Conservation (phyloP, 345 rosid species). For the Moringa oleifera region DNA sequence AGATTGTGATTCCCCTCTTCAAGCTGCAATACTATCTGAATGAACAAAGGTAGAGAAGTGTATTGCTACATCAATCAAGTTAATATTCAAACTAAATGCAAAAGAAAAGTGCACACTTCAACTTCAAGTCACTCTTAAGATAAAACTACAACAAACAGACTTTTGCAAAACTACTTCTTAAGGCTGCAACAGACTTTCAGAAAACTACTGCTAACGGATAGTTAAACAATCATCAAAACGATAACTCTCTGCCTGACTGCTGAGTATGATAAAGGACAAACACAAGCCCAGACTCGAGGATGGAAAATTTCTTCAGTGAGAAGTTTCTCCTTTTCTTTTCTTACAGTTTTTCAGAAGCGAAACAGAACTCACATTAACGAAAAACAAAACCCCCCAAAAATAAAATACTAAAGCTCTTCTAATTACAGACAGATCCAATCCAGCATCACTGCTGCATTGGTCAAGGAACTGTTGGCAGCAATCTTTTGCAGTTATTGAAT, state of each 20-base stretch:
- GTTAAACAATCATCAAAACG: neutral
- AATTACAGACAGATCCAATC: no score
- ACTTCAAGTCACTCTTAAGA: no score
- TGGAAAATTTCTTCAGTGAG: neutral
- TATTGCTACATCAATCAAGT: no score
- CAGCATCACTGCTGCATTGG: no score
- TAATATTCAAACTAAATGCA: no score
- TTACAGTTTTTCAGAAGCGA: neutral
- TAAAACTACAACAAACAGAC: no score
- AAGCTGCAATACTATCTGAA: neutral
- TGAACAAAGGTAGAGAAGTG: neutral
- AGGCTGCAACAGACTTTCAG: no score
- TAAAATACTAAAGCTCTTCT: no score
- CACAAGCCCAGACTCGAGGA: neutral
- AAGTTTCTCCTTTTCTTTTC: neutral
- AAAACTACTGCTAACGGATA: no score
- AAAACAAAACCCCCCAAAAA: neutral
- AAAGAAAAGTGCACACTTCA: no score
- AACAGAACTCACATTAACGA: neutral
- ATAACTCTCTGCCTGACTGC: neutral
- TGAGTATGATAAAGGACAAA: neutral
- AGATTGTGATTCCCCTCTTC: neutral
- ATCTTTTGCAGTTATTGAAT: no score
- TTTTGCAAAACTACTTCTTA: no score
- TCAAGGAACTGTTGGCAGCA: neutral